Conservation (phyloP, 345 rosid species). For the Eucalyptus regnans region DNA sequence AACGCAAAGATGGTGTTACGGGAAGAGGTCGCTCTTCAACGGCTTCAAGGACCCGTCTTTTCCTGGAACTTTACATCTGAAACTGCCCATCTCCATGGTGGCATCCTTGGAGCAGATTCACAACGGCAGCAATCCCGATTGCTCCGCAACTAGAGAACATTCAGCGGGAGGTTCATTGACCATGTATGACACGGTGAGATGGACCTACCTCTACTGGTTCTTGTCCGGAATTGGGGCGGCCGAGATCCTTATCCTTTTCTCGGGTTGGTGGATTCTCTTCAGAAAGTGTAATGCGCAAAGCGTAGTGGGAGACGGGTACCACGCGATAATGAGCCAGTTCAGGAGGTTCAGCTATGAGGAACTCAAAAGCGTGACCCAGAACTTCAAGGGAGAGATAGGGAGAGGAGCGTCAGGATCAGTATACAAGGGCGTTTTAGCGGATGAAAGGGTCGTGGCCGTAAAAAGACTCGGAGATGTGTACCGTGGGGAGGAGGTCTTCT, state of each 20-base stretch:
- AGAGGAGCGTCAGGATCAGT: constrained; percentile 40
- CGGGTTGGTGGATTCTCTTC: constrained; percentile 20
- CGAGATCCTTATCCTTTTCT: constrained; percentile 8
- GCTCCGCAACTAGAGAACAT: background rate
- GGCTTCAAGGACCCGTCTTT: constrained; percentile 17
- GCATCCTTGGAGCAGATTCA: background rate
- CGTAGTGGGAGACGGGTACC: constrained; percentile 10
- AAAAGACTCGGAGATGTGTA: constrained; percentile 29
- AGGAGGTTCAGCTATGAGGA: constrained; percentile 16
- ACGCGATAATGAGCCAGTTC: constrained; percentile 6
- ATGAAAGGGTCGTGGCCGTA: constrained; percentile 31
- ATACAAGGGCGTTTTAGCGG: constrained; percentile 25
- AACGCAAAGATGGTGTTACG: constrained; percentile 4
- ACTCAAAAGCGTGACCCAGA: constrained; percentile 18
- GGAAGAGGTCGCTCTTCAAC: constrained; percentile 15
- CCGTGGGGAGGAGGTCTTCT: constrained; percentile 35
- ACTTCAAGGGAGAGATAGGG: constrained; percentile 26
- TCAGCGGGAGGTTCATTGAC: background rate
- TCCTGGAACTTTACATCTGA: constrained; percentile 9
- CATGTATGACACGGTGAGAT: constrained; percentile 6
- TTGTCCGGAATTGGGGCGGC: constrained; percentile 10
- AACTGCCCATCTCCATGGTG: constrained; percentile 6
- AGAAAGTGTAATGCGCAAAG: background rate
- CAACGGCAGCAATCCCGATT: background rate
- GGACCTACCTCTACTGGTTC: constrained; percentile 27